Evolutionary conservation across 2,329 filamentous ascomycete genomes (phyloP), one percentile per base, ranked within the genome.

Genomic region (Didymella segeticola): DNA sequence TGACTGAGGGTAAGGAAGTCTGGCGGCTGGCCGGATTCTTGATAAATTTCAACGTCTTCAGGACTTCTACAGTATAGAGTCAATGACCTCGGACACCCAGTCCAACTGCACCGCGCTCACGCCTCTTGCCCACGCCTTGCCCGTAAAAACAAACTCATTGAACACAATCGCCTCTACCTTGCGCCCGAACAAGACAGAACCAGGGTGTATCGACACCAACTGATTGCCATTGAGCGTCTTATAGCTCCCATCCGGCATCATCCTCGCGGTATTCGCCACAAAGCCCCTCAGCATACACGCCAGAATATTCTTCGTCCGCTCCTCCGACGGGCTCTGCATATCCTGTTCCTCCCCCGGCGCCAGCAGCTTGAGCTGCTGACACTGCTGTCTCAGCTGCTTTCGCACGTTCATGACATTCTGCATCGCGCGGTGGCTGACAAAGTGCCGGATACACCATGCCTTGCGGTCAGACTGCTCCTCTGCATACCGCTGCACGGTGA

Each of bases 81-180:
- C 70, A 17, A 78, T 61, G 19, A 81, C 78, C 53, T 86, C 82
- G 19, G 79, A 81, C 20, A 88, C 76, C 86, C 86, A 88, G 57
- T 82, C 78, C 76, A 86, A 75, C 73, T 86, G 82, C 46, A 88
- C 82, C 1, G 82, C 83, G 70, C 83, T 86, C 7, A 87, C 85
- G 3, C 83, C 81, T 42, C 84, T 77, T 12, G 83, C 86, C 75
- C 86, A 88, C 47, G 83, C 83, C 60, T 83, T 83, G 36, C 82
- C 86, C 17, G 86, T 88, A 64, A 84, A 88, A 2, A 88, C 83
- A 69, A 85, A 87, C 68, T 88, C 85, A 54, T 83, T 85, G 63
- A 86, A 88, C 68, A 88, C 77, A 47, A 88, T 85, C 2, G 83
- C 85, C 70, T 86, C 84, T 1, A 85, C 77, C 64, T 81, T 81